Conservation (phyloP, 1,284 basidiomycete species). For the Ustilago shanxiensis region DNA sequence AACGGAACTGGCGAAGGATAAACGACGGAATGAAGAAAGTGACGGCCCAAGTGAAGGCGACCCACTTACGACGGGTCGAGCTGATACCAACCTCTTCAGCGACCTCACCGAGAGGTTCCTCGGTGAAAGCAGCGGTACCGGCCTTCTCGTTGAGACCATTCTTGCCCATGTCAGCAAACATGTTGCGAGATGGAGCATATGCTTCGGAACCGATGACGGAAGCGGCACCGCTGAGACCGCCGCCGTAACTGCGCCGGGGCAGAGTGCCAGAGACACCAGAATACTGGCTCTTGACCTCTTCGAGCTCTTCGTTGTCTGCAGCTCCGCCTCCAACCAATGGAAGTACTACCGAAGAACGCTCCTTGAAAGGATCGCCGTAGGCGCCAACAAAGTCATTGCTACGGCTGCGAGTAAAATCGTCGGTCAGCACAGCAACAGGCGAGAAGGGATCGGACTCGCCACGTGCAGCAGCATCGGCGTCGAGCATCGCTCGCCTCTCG, state of each 20-base stretch:
- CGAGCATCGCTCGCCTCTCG: slow-evolving; percentile 75
- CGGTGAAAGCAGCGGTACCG: slow-evolving; percentile 49
- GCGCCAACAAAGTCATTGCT: slow-evolving; percentile 61
- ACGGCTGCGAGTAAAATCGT: slow-evolving; percentile 70
- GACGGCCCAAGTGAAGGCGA: slow-evolving; percentile 86
- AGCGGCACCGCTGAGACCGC: slow-evolving; percentile 36
- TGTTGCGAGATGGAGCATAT: slow-evolving; percentile 92
- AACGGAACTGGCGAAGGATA: slow-evolving; percentile 79
- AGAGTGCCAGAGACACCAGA: slow-evolving; percentile 45
- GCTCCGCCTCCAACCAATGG: slow-evolving; percentile 75
- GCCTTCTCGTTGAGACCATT: slow-evolving; percentile 70
- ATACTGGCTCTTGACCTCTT: slow-evolving; percentile 60
- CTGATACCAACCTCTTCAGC: slow-evolving; percentile 87
- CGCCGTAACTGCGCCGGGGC: slow-evolving; percentile 44
- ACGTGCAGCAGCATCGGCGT: slow-evolving; percentile 76
- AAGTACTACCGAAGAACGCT: slow-evolving; percentile 73
- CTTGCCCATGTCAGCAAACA: slow-evolving; percentile 83
- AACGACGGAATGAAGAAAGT: slow-evolving; percentile 90
- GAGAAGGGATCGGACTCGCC: slow-evolving; percentile 75
- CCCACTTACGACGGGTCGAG: slow-evolving; percentile 86
- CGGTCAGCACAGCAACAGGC: slow-evolving; percentile 66
- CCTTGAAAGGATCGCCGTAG: slow-evolving; percentile 67
- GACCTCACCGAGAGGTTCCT: slow-evolving; percentile 75
- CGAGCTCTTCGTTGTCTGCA: slow-evolving; percentile 37
- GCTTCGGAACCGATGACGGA: slow-evolving; percentile 59